Evolutionary conservation across 257 asterid species (phyloP).

Genomic region (Capsicum baccatum): DNA sequence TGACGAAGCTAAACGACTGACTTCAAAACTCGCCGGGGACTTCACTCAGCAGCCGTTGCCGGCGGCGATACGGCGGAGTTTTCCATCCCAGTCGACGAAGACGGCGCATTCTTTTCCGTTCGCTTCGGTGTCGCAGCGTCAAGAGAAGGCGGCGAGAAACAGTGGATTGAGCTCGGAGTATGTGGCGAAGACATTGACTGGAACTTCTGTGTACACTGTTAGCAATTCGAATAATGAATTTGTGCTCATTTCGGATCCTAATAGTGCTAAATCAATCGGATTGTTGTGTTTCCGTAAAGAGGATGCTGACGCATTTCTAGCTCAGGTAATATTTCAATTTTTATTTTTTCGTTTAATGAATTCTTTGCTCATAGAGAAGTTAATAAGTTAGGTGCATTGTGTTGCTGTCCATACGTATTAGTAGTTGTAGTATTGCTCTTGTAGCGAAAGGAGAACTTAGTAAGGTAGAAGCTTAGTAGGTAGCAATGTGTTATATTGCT

Average conservation of each 20-base stretch:
- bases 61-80: conserved; percentile 13
- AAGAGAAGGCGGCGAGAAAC: conserved; percentile 34
- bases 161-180: conserved; percentile 56
- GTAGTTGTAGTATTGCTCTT: too few species aligned
- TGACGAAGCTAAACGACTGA: conserved; percentile 61
- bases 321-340: conserved; percentile 63
- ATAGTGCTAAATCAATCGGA: conserved; percentile 82
- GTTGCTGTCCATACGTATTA: too few species aligned
- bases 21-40: conserved; percentile 53
- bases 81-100: not conserved
- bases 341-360: not conserved
- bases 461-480: too few species aligned
- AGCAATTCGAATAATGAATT: conserved; percentile 90
- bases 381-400: too few species aligned
- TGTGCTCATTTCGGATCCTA: conserved; percentile 81
- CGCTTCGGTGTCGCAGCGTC: conserved; percentile 80
- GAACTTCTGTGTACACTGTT: conserved; percentile 88
- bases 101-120: conserved; percentile 49
- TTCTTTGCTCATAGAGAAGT: not conserved
- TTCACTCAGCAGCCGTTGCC: conserved; percentile 40
- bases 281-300: conserved; percentile 90
- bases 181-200: conserved; percentile 76
- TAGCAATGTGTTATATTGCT: too few species aligned
- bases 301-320: conserved; percentile 92
- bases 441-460: too few species aligned